phyloP scores from a whole-genome alignment of 2,329 filamentous ascomycete genomes.

The Aspergillus transmontanensis region DNA sequence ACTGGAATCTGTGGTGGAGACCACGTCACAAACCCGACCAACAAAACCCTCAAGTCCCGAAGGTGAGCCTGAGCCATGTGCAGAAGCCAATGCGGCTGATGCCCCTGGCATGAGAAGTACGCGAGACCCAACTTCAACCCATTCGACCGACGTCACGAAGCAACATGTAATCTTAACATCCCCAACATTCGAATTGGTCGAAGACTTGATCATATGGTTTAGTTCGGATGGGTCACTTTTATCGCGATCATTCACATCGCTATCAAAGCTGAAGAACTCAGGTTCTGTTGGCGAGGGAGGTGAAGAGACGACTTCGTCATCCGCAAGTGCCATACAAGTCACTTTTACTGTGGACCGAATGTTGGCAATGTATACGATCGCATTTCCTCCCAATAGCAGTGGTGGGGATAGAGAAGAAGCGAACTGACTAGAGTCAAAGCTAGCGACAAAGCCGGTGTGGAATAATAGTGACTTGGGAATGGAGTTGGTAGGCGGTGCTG shows the following conservation, averaged over 20 bases:
- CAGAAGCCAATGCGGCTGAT: constrained; percentile 50
- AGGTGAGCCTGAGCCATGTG: constrained; percentile 50
- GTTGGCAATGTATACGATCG: constrained; percentile 83
- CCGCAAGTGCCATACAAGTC: constrained; percentile 53
- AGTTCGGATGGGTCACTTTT: constrained; percentile 24
- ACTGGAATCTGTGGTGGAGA: constrained; percentile 47
- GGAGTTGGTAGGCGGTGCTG: constrained; percentile 53
- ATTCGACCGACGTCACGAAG: constrained; percentile 61
- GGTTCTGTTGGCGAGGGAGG: constrained; percentile 36
- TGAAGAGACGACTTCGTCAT: constrained; percentile 31
- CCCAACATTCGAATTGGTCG: constrained; percentile 25
- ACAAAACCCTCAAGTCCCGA: constrained; percentile 64
- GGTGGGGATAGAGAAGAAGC: constrained; percentile 48
- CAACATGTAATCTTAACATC: constrained; percentile 55
- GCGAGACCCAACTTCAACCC: constrained; percentile 58
- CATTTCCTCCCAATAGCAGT: constrained; percentile 56
- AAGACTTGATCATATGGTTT: constrained; percentile 29
- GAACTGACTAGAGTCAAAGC: constrained; percentile 66
- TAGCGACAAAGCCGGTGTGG: constrained; percentile 71
- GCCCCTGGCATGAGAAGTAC: constrained; percentile 63
- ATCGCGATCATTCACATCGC: constrained; percentile 29
- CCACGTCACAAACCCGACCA: constrained; percentile 47
- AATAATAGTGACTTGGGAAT: constrained; percentile 30
- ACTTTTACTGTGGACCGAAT: constrained; percentile 81
- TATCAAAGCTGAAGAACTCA: constrained; percentile 50